Percentiles rank a stretch among this genome's conserved stretches.
phyloP scores from a whole-genome alignment of 2,329 filamentous ascomycete genomes.

The Epicoccum sorghinum region DNA sequence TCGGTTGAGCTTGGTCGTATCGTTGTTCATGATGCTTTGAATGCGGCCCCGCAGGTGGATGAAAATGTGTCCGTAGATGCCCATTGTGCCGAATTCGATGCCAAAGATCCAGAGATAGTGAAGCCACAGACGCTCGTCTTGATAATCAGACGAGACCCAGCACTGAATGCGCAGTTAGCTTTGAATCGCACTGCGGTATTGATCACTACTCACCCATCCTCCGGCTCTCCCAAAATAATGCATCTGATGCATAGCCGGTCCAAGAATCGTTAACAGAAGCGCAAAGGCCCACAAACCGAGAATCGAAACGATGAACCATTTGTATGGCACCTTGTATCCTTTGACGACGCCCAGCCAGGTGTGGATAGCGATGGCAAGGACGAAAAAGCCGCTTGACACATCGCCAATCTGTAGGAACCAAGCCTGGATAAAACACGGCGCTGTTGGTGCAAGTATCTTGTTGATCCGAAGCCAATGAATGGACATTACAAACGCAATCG shows the following conservation, averaged over 20 bases:
- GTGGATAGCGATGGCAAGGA: slow-evolving; percentile 61
- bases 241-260: slow-evolving; percentile 51
- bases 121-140: slow-evolving; percentile 55
- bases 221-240: slow-evolving; percentile 56
- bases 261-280: slow-evolving; percentile 54
- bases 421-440: slow-evolving; percentile 57
- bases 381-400: slow-evolving; percentile 59
- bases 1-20: slow-evolving; percentile 43
- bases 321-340: slow-evolving; percentile 54
- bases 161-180: slow-evolving; percentile 46
- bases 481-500: slow-evolving; percentile 57
- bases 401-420: slow-evolving; percentile 61
- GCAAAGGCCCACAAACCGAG: slow-evolving; percentile 55
- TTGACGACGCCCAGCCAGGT: slow-evolving; percentile 58
- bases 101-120: slow-evolving; percentile 63
- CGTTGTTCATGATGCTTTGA: slow-evolving; percentile 43
- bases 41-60: slow-evolving; percentile 56
- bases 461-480: slow-evolving; percentile 54
- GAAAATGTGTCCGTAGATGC: slow-evolving; percentile 57
- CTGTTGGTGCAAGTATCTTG: slow-evolving; percentile 52
- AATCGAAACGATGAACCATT: slow-evolving; percentile 53
- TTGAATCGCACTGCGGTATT: background rate
- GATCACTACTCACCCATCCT: slow-evolving; percentile 53
- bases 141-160: slow-evolving; percentile 55
- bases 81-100: slow-evolving; percentile 58